A percentile compares a stretch with the other conserved stretches of the same genome.
These are phyloP conservation scores for Fonsecaea monophora DNA, from an alignment of 2,329 filamentous ascomycete genomes.

Conservation along the genomic window DNA sequence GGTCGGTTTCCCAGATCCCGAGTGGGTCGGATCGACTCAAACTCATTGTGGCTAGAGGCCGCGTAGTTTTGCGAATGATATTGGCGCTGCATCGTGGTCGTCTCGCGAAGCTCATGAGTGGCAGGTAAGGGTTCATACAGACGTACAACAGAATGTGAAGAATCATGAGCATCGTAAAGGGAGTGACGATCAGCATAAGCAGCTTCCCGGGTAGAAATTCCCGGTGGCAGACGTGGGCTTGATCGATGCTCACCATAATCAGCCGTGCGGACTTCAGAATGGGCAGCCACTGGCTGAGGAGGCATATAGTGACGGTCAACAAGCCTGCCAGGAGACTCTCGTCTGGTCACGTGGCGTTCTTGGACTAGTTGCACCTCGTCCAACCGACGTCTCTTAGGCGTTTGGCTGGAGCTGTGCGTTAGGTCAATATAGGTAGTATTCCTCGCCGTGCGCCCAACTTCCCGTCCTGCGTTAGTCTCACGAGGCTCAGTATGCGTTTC, in stretches of 20 bases:
- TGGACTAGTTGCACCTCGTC: slow-evolving; percentile 21
- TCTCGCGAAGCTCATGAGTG: slow-evolving; percentile 21
- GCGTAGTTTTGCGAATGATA: slow-evolving; percentile 12
- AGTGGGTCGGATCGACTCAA: slow-evolving; percentile 16
- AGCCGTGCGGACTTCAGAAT: slow-evolving; percentile 17
- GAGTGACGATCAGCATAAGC: slow-evolving; percentile 25
- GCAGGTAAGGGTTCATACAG: slow-evolving; percentile 12
- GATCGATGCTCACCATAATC: slow-evolving; percentile 26
- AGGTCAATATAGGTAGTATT: slow-evolving; percentile 25
- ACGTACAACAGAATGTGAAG: slow-evolving; percentile 10
- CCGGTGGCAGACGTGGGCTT: slow-evolving; percentile 20
- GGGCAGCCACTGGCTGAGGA: slow-evolving; percentile 14
- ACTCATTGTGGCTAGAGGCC: neutral
- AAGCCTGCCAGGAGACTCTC: slow-evolving; percentile 22
- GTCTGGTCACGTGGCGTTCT: slow-evolving; percentile 19
- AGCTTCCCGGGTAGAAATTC: slow-evolving; percentile 15
- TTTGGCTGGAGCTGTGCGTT: slow-evolving; percentile 19
- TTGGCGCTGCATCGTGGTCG: slow-evolving; percentile 9
- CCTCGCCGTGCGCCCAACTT: slow-evolving; percentile 14
- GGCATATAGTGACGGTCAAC: slow-evolving; percentile 25
- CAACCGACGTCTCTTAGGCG: slow-evolving; percentile 29
- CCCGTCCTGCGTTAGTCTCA: slow-evolving; percentile 26
- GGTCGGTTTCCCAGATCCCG: slow-evolving; percentile 12
- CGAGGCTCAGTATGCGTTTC: slow-evolving; percentile 23
- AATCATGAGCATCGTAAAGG: slow-evolving; percentile 23